phyloP scores from a whole-genome alignment of 345 rosid genomes.

The Microcos paniculata region DNA sequence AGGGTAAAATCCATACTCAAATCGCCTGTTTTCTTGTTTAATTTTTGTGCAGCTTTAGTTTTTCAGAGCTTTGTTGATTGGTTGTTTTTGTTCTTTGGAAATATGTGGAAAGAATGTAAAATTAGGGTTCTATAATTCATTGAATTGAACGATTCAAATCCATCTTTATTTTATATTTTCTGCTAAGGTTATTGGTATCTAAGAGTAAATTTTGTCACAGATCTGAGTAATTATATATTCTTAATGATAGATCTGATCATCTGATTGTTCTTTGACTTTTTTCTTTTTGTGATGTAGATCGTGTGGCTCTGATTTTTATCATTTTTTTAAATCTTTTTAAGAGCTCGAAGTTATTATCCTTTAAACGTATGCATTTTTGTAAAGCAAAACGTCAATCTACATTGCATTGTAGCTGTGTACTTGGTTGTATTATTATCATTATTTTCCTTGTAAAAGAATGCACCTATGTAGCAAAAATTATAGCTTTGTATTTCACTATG shows the following conservation, averaged over 20 bases:
- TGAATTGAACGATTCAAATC: not conserved
- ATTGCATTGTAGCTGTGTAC: not conserved
- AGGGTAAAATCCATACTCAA: not conserved
- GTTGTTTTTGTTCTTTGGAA: not conserved
- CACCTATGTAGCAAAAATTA: not conserved
- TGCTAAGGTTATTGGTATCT: not conserved
- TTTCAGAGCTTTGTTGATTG: not conserved
- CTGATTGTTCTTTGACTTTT: not conserved
- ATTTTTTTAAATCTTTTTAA: not conserved
- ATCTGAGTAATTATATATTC: constrained; percentile 9
- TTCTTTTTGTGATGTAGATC: not conserved
- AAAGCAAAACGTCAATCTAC: not conserved
- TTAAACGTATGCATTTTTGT: not conserved
- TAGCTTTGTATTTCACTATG: not conserved
- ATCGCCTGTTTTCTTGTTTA: not conserved
- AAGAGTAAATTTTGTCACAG: not conserved
- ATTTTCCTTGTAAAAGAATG: not conserved
- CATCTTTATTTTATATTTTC: not conserved
- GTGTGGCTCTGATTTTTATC: not conserved
- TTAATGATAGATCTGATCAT: constrained; percentile 13
- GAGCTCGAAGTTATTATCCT: not conserved
- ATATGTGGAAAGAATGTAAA: not conserved
- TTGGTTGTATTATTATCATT: not conserved
- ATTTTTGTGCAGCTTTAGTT: not conserved
- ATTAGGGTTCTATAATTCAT: not conserved